phyloP scores from a whole-genome alignment of 305 asterid genomes.

The Petunia hybrid region DNA sequence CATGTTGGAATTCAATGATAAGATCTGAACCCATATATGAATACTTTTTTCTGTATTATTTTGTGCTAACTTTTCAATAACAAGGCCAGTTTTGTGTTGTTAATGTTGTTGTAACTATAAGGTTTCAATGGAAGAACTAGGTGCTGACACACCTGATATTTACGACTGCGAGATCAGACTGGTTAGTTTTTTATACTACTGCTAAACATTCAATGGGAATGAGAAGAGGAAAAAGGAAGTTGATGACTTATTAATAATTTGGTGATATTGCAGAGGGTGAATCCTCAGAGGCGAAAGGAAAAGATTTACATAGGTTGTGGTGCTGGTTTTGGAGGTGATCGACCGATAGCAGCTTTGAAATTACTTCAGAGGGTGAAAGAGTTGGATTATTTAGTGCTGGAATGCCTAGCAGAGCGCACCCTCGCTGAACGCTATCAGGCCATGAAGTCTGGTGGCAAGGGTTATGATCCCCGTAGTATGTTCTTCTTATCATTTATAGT shows the following conservation, averaged over 20 bases:
- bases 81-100: neutral
- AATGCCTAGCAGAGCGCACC: conserved; percentile 98
- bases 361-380: conserved; percentile 78
- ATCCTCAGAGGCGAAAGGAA: conserved; percentile 73
- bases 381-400: conserved; percentile 85
- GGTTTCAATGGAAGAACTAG: conserved; percentile 49
- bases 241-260: neutral
- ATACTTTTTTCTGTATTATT: neutral
- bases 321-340: conserved; percentile 97
- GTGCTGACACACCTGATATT: conserved; percentile 44
- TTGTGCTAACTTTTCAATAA: neutral
- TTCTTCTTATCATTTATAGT: conserved; percentile 33
- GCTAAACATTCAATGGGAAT: neutral
- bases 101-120: conserved; percentile 28
- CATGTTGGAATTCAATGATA: neutral
- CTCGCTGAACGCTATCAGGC: conserved; percentile 87
- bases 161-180: conserved; percentile 67
- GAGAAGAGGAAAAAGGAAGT: conserved; percentile 3
- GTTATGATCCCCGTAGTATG: conserved; percentile 94
- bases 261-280: conserved; percentile 61
- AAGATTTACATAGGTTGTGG: conserved; percentile 90
- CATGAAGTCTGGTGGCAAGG: conserved; percentile 72
- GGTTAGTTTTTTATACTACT: conserved; percentile 47
- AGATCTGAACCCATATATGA: neutral
- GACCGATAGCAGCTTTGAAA: conserved; percentile 87